Evolutionary conservation across 2,329 filamentous ascomycete genomes (phyloP), one percentile per base, ranked within the genome.

Genomic region (Thielaviopsis populi): DNA sequence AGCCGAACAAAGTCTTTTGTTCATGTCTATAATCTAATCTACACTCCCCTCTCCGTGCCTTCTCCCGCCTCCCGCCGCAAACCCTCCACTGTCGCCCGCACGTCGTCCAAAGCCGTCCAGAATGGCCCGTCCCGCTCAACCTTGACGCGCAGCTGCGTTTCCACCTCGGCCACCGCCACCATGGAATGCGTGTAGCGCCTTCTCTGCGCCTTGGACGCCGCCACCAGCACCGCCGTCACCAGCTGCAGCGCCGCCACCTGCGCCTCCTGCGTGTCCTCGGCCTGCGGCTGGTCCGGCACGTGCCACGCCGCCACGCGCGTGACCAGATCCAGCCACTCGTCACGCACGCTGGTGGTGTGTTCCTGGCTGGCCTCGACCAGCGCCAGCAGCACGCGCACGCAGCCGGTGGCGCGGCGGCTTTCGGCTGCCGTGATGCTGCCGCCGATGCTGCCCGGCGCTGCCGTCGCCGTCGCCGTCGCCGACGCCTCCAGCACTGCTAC

Each of bases 311-410:
- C 78, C 0, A 80, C 76, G 0, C 71, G 70, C 1, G 78, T 82
- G 41, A 85, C 75, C 7, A 80, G 67, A 41, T 76, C 74, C 77
- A 85, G 80, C 82, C 83, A 85, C 1, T 76, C 75, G 67, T 84
- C 81, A 6, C 74, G 72, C 8, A 76, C 75, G 17, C 75, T 75
- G 0, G 73, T 71, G 10, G 22, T 42, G 17, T 24, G 27, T 0
- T 70, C 69, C 67, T 79, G 76, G 17, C 59, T 43, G 41, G 73
- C 71, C 68, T 84, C 81, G 1, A 77, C 75, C 6, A 84, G 70
- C 1, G 76, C 75, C 15, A 83, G 73, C 4, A 87, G 72, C 1
- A 84, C 72, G 1, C 81, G 77, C 11, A 84, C 76, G 48, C 83
- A 78, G 65, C 84, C 80, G 30, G 79, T 74, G 2, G 80, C 83